Base-by-base conservation (phyloP, 495 filamentous ascomycete species). In the Penicillium silybi region DNA sequence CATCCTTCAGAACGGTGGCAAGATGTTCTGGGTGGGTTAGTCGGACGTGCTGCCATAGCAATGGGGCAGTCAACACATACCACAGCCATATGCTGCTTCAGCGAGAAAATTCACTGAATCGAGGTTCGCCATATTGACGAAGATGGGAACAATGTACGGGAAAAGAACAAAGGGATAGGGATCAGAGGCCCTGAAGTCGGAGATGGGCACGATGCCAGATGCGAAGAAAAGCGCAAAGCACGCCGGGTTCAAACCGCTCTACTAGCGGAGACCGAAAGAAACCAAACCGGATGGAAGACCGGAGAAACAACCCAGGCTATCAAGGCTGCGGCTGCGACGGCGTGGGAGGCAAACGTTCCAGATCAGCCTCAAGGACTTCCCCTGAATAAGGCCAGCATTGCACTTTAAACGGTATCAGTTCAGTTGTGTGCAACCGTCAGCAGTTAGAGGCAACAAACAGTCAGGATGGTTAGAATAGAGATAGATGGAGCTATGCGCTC, bases 61-160 rank as follows among this genome's bases (percentile, higher is more conserved):
- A 38, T 2, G 15, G 16, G 37, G n/a, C 7, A 11, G 25, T 26
- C 6, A 25, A 18, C 13, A 61, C 73, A 57, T 71, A 77, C 73
- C 74, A 44, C 74, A 77, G 46, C 74, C 74, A 52, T 63, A 77
- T 39, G 69, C 71, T 3, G 74, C 68, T 55, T 77, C 74, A 1
- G 72, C 72, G 17, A 75, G 62, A 34, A 70, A 53, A 13, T 64
- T 59, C 22, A 70, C 54, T 2, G 65, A 71, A 45, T 64, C 62
- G 10, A 72, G 65, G 22, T 51, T 71, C 18, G 72, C 72, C 67
- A 71, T 71, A 50, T 48, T 19, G 52, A 53, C 45, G 37, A 39
- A 23, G 19, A 23, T 15, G 46, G 18, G 53, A 32, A 39, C n/a
- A 8, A 43, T 43, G 42, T 22, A 48, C 46, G 32, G 35, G 8